These are phyloP conservation scores for Trypanosomatidae sp. DNA, from an alignment of 208 protist species.

Conservation along the genomic window DNA sequence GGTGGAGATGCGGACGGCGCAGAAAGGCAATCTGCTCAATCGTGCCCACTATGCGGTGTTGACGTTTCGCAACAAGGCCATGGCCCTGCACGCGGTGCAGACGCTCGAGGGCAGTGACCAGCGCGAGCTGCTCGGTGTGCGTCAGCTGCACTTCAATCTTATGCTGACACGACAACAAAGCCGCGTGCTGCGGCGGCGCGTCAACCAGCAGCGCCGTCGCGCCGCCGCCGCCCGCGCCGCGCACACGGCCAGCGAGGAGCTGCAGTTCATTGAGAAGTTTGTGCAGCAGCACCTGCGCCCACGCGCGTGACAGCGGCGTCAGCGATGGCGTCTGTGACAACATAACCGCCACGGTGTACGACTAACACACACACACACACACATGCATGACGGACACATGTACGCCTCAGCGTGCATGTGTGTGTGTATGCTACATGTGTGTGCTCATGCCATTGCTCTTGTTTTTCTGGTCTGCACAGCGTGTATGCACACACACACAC, in stretches of 20 bases:
- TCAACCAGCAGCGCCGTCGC: conserved; percentile 22
- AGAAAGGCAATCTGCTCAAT: conserved; percentile 82
- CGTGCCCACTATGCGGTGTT: conserved; percentile 82
- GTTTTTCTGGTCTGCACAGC: background rate
- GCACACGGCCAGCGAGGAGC: conserved; percentile 30
- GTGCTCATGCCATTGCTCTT: background rate
- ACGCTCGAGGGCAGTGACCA: conserved; percentile 69
- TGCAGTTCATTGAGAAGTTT: conserved; percentile 53
- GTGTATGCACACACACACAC: too few species aligned
- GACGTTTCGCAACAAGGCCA: conserved; percentile 82
- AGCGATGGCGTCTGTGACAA: too few species aligned
- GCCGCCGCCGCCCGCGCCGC: conserved; percentile 8
- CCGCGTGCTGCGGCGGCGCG: conserved; percentile 30
- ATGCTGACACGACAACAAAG: conserved; percentile 73
- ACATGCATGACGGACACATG: background rate
- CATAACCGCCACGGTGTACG: too few species aligned
- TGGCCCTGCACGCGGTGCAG: conserved; percentile 71
- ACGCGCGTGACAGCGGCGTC: too few species aligned
- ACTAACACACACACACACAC: too few species aligned
- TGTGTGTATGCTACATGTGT: background rate
- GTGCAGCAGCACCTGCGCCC: conserved; percentile 25
- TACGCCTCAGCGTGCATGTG: background rate
- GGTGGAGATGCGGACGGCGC: conserved; percentile 53
- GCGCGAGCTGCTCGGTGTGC: conserved; percentile 58
- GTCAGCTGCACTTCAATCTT: conserved; percentile 50